Conservation (phyloP, 2,329 filamentous ascomycete genomes). For the Biscogniauxia sp. region DNA sequence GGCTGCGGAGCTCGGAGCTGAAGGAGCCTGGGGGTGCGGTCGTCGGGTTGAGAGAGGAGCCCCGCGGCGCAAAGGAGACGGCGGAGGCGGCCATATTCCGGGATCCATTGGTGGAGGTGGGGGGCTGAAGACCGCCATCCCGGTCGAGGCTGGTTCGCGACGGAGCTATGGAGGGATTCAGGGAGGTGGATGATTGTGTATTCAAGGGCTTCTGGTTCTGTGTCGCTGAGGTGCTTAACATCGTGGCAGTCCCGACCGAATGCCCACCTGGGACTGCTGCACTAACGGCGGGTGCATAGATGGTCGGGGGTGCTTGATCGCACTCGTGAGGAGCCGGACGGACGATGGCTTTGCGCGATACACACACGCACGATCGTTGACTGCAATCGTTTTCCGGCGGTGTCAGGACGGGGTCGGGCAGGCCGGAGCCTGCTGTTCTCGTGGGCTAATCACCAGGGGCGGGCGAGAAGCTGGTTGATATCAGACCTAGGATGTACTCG, state of each 20-base stretch:
- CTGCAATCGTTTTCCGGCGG: background rate
- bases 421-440: background rate
- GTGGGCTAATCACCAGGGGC: too few species aligned
- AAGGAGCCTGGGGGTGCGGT: conserved; percentile 79
- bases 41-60: conserved; percentile 67
- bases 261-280: conserved; percentile 27
- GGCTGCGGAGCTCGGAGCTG: conserved; percentile 79
- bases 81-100: conserved; percentile 52
- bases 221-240: conserved; percentile 53
- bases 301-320: conserved; percentile 1
- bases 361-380: background rate
- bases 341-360: background rate
- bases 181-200: conserved; percentile 39
- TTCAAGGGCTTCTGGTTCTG: conserved; percentile 53
- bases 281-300: conserved; percentile 23
- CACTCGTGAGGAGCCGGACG: background rate
- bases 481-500: too few species aligned
- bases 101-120: conserved; percentile 40
- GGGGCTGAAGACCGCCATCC: conserved; percentile 51
- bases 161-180: conserved; percentile 36
- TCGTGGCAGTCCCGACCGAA: conserved; percentile 37
- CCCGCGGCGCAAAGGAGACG: conserved; percentile 64
- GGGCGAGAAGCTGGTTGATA: too few species aligned
- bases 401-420: background rate
- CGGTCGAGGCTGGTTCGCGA: conserved; percentile 54